Evolutionary conservation across 805 yeast species (phyloP).

Genomic region (Pichia thaimueangensis): DNA sequence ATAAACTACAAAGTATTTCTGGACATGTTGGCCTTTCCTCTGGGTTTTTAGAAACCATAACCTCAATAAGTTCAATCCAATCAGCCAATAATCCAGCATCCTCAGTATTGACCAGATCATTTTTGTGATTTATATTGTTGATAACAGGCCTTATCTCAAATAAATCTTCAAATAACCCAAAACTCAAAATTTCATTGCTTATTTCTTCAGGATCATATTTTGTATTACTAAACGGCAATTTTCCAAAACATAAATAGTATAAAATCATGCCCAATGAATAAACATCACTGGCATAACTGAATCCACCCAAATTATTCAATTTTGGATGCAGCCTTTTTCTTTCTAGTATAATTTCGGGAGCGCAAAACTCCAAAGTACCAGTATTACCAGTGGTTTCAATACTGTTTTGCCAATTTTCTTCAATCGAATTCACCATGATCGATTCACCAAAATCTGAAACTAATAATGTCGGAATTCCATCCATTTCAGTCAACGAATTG

Average conservation of each 20-base stretch:
- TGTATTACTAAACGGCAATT: conserved; percentile 47
- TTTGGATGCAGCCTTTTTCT: conserved; percentile 22
- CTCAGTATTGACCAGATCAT: not conserved
- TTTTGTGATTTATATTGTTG: not conserved
- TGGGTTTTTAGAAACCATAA: conserved; percentile 17
- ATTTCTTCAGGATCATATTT: conserved; percentile 21
- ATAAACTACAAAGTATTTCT: conserved; percentile 30
- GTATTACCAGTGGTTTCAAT: conserved; percentile 75
- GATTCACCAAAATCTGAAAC: conserved; percentile 92
- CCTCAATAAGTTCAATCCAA: conserved; percentile 28
- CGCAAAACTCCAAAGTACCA: conserved; percentile 82
- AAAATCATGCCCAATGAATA: conserved; percentile 83
- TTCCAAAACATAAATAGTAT: conserved; percentile 65
- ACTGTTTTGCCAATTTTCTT: conserved; percentile 14
- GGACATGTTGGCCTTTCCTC: conserved; percentile 42
- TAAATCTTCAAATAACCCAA: conserved; percentile 19
- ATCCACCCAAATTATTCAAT: conserved; percentile 38
- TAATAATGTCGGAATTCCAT: conserved; percentile 55
- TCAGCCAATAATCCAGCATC: conserved; percentile 31
- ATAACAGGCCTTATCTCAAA: conserved; percentile 13
- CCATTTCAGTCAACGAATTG: conserved; percentile 18
- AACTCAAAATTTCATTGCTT: conserved; percentile 21
- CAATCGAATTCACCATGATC: conserved; percentile 54
- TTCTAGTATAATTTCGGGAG: conserved; percentile 64
- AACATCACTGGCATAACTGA: conserved; percentile 67